phyloP scores from a whole-genome alignment of 352 stramenopile genomes.

The Phytophthora ohioensis region DNA sequence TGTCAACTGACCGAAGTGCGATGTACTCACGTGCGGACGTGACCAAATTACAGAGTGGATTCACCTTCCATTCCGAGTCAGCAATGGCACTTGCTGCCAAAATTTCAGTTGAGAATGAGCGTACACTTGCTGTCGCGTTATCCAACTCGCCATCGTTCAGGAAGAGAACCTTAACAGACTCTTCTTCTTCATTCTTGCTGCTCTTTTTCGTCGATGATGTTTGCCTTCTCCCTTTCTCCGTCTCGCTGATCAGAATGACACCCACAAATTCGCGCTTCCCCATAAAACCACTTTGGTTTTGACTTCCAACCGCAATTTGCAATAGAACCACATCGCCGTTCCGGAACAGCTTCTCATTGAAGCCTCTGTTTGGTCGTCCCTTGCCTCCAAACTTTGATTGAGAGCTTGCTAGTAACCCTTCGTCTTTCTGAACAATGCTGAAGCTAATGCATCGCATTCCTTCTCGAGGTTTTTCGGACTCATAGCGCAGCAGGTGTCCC shows the following conservation, averaged over 20 bases:
- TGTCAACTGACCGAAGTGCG: slow-evolving; percentile 82
- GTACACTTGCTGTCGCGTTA: slow-evolving; percentile 65
- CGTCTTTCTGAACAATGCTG: slow-evolving; percentile 66
- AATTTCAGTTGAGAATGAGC: slow-evolving; percentile 69
- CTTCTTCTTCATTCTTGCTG: slow-evolving; percentile 64
- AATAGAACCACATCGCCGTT: slow-evolving; percentile 85
- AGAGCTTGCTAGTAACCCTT: slow-evolving; percentile 37
- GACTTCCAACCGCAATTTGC: slow-evolving; percentile 45
- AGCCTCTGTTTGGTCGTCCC: slow-evolving; percentile 26
- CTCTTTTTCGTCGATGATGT: slow-evolving; percentile 50
- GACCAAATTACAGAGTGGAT: slow-evolving; percentile 79
- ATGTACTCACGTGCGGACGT: slow-evolving; percentile 87
- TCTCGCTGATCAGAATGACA: slow-evolving; percentile 79
- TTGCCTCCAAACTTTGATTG: slow-evolving; percentile 45
- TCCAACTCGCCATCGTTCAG: slow-evolving; percentile 85
- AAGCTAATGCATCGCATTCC: slow-evolving; percentile 86
- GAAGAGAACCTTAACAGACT: slow-evolving; percentile 78
- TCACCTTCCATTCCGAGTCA: slow-evolving; percentile 83
- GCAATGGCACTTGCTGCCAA: slow-evolving; percentile 70
- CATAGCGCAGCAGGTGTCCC: slow-evolving; percentile 77
- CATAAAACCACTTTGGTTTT: slow-evolving; percentile 48
- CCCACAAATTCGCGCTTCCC: slow-evolving; percentile 75
- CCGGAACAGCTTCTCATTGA: slow-evolving; percentile 76
- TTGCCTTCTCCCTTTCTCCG: slow-evolving; percentile 68
- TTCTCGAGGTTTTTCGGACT: slow-evolving; percentile 83